Base-by-base conservation (phyloP, 768 basidiomycete species). In the Kwoniella dejecticola region DNA sequence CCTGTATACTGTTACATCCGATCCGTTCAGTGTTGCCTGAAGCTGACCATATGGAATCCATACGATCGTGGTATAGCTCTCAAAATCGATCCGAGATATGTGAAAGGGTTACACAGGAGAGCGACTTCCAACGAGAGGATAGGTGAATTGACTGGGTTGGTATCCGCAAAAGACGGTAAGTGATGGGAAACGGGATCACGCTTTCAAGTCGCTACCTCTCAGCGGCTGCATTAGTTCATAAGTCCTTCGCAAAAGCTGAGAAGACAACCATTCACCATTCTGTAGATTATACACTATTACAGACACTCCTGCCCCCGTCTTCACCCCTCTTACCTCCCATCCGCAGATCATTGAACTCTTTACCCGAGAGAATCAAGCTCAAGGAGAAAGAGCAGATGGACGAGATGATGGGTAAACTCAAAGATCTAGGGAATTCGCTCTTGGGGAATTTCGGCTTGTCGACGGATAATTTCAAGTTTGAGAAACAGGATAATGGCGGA, bases 381-480 rank as follows among this genome's bases (percentile, higher is more conserved):
- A 89, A 89, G 15, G 90, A 92, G 80, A 89, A 91, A 79, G 82
- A 81, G 64, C 93, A 97, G 79, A 93, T 89, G 45, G 84, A 84
- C 1, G 95, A 98, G 80, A 96, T 97, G 90, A 60, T 97, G 72
- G 85, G 82, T 63, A 96, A 98, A 79, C 77, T 99, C 57, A 99
- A 99, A 76, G 89, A 88, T 4, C 79, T 99, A 7, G 95, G 95
- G 1, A 92, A 99, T 75, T 89, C 83, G 57, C 82, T 99, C 46
- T 82, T 99, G 19, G 94, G 95, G 87, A 90, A 89, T 62, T 98
- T 98, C 74, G 95, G 96, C 17, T 78, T 98, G 65, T 92, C 89
- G 13, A 97, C 94, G 0, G 88, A 98, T 75, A 98, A 95, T 80
- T 98, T 98, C 84, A 89, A 98, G 80, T 91, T 99, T 71, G 87